Base-by-base conservation (phyloP, 1,139 yeast genomes). In the Suhomyces bolitotheri region DNA sequence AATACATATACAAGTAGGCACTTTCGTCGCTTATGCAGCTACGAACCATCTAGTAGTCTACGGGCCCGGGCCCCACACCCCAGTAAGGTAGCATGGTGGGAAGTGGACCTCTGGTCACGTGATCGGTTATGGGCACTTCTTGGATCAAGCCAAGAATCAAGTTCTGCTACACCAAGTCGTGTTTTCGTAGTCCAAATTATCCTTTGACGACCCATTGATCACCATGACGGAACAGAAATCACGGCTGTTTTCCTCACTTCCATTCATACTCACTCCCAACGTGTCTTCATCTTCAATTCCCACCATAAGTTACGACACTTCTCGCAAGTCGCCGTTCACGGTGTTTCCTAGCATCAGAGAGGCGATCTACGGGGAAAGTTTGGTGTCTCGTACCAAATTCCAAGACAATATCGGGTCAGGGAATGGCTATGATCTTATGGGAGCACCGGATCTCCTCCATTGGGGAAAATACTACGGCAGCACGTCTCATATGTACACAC, bases 381-480 rank as follows among this genome's bases (percentile, higher is more conserved):
- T 64, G 12, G 63, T 60, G 2, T 36, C 49, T 24, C 40, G 71
- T 9, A 20, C 53, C 11, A 40, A 44, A 27, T 47, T 49, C 17
- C 60, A 56, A 25, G 56, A 47, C 25, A 41, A 40, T 3, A 40
- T 48, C 7, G 53, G 50, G 11, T 22, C 37, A 15, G 15, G 29
- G 3, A 11, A 32, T 5, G 38, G 31, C 9, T 27, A 30, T 22
- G 36, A 37, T 17, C 27, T 29, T 5, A 11, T 43, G 22, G 75
- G 75, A 0, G 67, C 72, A 1, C 63, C 71, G 2, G 73, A 69
- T 45, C 53, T 69, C 38, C 37, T 67, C 9, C 74, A 68, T 46
- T 59, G 64, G 56, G 72, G 70, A n/a, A 51, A 56, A 16, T 62
- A 65, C 46, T 56, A 48, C 25, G 71, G 73, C 2, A 44, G 59